phyloP scores from a whole-genome alignment of 371 early-diverging fungal genomes.

The Actinomortierella wolfii region DNA sequence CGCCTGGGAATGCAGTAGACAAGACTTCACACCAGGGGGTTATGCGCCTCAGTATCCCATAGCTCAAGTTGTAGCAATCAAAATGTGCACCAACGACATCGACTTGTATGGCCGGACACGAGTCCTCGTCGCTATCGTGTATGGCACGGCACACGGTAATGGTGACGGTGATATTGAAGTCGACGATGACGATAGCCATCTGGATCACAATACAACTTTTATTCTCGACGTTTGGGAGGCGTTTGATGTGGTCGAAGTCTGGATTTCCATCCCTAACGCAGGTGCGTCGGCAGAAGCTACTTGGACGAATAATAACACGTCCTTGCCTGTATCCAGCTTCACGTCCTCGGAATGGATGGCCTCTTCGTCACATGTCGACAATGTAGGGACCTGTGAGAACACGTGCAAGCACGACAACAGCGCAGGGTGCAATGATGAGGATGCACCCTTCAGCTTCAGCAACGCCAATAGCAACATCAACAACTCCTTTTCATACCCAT shows the following conservation, averaged over 20 bases:
- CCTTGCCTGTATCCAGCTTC: background rate
- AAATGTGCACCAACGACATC: slow-evolving; percentile 9
- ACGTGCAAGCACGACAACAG: background rate
- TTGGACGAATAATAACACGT: background rate
- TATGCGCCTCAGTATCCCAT: background rate
- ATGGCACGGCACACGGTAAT: too few relatives aligned
- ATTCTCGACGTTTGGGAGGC: slow-evolving; percentile 25
- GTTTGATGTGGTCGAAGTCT: slow-evolving; percentile 19
- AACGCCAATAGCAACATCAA: too few relatives aligned
- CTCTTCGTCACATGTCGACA: too few relatives aligned
- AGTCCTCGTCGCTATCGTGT: slow-evolving; percentile 22
- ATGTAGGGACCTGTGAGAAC: background rate
- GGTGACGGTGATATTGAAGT: slow-evolving; percentile 5
- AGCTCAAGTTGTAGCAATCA: slow-evolving; percentile 11
- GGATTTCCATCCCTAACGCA: slow-evolving; percentile 6
- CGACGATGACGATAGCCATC: slow-evolving; percentile 7
- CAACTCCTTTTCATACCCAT: too few relatives aligned
- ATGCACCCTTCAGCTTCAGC: slow-evolving; percentile 24
- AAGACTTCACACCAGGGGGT: background rate
- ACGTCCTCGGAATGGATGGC: background rate
- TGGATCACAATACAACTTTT: too few relatives aligned
- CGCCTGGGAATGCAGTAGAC: too few relatives aligned
- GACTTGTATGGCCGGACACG: slow-evolving; percentile 9
- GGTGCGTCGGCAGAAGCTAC: background rate
- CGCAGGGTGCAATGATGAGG: slow-evolving; percentile 11